A percentile compares a stretch with the other conserved stretches of the same genome.
Evolutionary conservation across 2,329 filamentous ascomycete species (phyloP).

Genomic region (Acephala macrosclerotiorum): DNA sequence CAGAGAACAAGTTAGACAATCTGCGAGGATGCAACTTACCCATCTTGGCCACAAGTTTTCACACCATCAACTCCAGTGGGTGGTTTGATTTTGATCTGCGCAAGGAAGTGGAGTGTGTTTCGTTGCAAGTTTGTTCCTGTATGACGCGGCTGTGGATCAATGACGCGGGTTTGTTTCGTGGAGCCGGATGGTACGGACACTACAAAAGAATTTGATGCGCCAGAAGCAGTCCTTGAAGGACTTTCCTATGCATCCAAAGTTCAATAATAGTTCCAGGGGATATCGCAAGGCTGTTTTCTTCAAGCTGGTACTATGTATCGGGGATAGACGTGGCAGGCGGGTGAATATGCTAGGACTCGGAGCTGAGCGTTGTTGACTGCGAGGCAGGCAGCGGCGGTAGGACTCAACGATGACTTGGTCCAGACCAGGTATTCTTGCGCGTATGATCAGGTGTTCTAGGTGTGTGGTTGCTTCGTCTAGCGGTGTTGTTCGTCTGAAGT

Average conservation of each 20-base stretch:
- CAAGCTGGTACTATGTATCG: background rate
- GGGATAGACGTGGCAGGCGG: background rate
- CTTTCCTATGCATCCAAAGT: constrained; percentile 1
- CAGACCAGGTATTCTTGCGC: background rate
- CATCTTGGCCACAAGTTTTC: constrained; percentile 2
- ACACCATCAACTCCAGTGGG: constrained; percentile 6
- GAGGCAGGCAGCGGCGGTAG: background rate
- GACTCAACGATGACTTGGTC: background rate
- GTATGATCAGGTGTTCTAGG: background rate
- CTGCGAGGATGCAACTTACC: constrained; percentile 2
- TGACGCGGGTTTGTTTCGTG: background rate
- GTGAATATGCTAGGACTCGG: background rate
- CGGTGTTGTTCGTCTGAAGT: constrained; percentile 4
- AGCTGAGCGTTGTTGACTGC: background rate
- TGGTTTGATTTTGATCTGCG: background rate
- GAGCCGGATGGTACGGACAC: background rate
- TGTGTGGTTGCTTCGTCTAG: background rate
- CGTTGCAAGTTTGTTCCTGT: background rate
- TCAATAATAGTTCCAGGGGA: background rate
- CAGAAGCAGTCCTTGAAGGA: background rate
- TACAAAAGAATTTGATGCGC: background rate
- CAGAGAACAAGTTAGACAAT: background rate
- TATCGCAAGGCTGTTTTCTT: background rate
- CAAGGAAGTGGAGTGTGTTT: background rate
- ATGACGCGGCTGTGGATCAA: constrained; percentile 6